These are phyloP conservation scores for Aspergillus flavus DNA, from an alignment of 2,329 filamentous ascomycete species.

Conservation along the genomic window DNA sequence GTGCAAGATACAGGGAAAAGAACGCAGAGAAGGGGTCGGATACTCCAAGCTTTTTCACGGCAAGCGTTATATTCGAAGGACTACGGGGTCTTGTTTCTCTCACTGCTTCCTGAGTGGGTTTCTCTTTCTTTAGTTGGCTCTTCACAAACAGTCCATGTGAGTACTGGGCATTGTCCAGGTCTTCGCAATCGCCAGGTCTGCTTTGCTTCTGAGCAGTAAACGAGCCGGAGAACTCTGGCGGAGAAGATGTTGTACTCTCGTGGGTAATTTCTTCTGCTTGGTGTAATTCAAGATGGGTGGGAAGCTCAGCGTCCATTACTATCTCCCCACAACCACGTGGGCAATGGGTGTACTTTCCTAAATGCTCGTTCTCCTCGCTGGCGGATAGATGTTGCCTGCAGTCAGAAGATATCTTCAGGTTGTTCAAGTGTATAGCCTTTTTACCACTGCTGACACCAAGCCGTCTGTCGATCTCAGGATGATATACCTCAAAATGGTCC, in stretches of 20 bases:
- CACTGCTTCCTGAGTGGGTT: background rate
- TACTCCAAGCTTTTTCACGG: conserved; percentile 37
- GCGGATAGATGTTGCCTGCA: background rate
- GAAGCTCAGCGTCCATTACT: conserved; percentile 56
- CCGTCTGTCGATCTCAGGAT: conserved; percentile 42
- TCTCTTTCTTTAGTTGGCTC: background rate
- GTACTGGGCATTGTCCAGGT: background rate
- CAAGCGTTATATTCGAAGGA: background rate
- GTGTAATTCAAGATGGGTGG: conserved; percentile 64
- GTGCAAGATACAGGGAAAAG: background rate
- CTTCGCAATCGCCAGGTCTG: background rate
- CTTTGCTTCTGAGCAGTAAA: background rate
- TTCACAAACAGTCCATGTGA: background rate
- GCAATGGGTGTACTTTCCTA: conserved; percentile 53
- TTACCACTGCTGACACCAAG: conserved; percentile 25
- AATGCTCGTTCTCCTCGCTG: conserved; percentile 11
- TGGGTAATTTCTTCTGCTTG: conserved; percentile 50
- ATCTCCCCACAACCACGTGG: conserved; percentile 63
- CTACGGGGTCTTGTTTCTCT: background rate
- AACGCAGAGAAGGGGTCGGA: background rate
- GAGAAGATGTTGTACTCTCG: conserved; percentile 37
- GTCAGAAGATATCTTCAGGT: background rate
- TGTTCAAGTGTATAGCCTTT: background rate
- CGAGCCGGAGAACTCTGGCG: conserved; percentile 3
- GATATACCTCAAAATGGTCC: conserved; percentile 49